Base-by-base conservation (phyloP, 2,329 filamentous ascomycete genomes). In the Biscogniauxia marginata region DNA sequence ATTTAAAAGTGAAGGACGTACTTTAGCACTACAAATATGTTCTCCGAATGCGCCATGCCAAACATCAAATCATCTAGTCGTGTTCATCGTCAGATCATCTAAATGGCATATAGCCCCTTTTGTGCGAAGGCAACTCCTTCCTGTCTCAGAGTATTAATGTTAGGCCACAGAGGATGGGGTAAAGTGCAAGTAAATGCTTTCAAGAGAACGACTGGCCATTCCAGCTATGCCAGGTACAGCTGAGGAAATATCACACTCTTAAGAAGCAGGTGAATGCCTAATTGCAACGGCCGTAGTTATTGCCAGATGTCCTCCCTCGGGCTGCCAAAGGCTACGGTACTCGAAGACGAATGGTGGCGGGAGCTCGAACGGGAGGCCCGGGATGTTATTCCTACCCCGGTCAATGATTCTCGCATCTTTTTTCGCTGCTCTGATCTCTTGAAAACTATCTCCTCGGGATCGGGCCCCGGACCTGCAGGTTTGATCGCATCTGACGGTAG, bases 401-500 rank as follows among this genome's bases (percentile, higher is more conserved):
- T 61, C 34, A 67, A 68, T 9, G 72, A 67, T 24, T 66, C 67
- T 34, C 65, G 60, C 30, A 60, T 60, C 53, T 71, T 66, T 50
- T 68, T 71, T 46, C 62, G 62, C 59, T 74, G 66, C 46, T 67
- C 69, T 2, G 66, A 67, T 57, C 70, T 71, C 59, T 70, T 73
- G 55, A 66, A 69, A 11, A 73, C 64, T 13, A 75, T 67, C 52
- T 79, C 74, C 65, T 83, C 80, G 2, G 79, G 76, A 18, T 73
- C 73, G n/a, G 75, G 73, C 2, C 79, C 76, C 16, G 53, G 54
- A 9, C 73, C 70, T 21, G 74, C 75, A 18, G 78, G 79, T 46
- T 74, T 79, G 50, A 79, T 79, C 11, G 75, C 77, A 20, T 75
- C 71, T 7, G 68, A 65, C 7, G 79, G 79, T 24, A 82, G 71